Evolutionary conservation across 805 yeast species (phyloP).

Genomic region (Saccharomycopsis javanensis): DNA sequence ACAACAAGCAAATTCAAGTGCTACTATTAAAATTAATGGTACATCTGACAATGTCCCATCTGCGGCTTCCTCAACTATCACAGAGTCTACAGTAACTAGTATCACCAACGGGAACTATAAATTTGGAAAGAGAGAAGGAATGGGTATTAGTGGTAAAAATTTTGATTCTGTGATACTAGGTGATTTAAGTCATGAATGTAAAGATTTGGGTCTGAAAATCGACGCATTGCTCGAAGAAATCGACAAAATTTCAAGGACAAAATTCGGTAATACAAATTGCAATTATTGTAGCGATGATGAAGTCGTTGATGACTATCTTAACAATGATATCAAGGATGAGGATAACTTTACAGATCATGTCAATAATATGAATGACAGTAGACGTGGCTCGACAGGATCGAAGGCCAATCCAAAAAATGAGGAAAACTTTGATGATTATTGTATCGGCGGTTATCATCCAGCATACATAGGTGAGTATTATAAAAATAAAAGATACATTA

Average conservation of each 20-base stretch:
- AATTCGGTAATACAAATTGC: neutral
- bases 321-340: slow-evolving; percentile 5
- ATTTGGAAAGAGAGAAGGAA: neutral
- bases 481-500: slow-evolving; percentile 32
- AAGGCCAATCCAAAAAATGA: slow-evolving; percentile 26
- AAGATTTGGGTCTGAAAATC: slow-evolving; percentile 1
- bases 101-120: neutral
- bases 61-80: neutral
- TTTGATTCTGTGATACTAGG: slow-evolving; percentile 9
- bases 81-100: neutral
- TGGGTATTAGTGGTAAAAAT: neutral
- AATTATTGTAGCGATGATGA: slow-evolving; percentile 4
- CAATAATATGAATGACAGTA: neutral
- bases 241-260: neutral
- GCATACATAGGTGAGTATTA: slow-evolving; percentile 46
- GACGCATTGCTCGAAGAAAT: slow-evolving; percentile 2
- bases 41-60: neutral
- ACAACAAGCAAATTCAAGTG: neutral
- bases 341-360: slow-evolving; percentile 1
- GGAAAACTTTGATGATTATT: slow-evolving; percentile 44
- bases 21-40: neutral
- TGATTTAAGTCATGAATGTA: slow-evolving; percentile 13
- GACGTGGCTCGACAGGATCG: neutral
- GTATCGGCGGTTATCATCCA: slow-evolving; percentile 58
- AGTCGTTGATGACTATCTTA: neutral